Base-by-base conservation (phyloP, 441 rosid species). In the Metrosideros polymorpha region DNA sequence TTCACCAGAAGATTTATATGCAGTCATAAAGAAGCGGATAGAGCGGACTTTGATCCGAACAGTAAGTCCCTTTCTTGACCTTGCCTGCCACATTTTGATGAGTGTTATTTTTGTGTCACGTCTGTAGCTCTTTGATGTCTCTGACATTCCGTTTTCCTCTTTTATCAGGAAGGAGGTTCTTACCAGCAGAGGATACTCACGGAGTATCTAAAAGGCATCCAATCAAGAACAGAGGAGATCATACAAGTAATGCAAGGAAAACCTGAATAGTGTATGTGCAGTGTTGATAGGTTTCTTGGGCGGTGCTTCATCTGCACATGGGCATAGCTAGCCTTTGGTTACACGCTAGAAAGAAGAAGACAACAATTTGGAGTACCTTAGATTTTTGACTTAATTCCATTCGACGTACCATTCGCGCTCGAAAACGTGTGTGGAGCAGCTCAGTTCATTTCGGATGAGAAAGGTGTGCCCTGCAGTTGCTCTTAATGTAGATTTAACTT, bases 121-220 rank as follows among this genome's bases (percentile, higher is more conserved):
- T 30, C 54, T 35, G 75, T 45, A 6, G 51, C 79, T 25, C 22
- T 85, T 15, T 42, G 17, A 51, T 39, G 32, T 82, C 14, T 15
- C 49, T 24, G 15, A 61, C 56, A 35, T 32, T 24, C 6, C 24
- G n/a, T 66, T 49, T 85, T 35, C 29, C 71, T 79, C 61, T 87
- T 24, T 52, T 30, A 39, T 57, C 90, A 96, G 98, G 99, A 96
- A 89, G 99, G 99, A 89, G 99, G 99, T 61, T 97, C 99, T 22
- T 95, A 95, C 91, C 95, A 92, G 91, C 99, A 97, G 83, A 94
- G 97, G 32, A 86, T 96, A 87, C 92, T 97, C 35, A 90, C 89
- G 3, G 98, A 95, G 88, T 94, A 93, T 90, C 92, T 94, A 25
- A 95, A 92, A 90, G 98, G 98, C 84, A 96, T 97, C 83, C 92